Conservation (phyloP, 169 alveolate species). For the Plasmodium gallinaceum region DNA sequence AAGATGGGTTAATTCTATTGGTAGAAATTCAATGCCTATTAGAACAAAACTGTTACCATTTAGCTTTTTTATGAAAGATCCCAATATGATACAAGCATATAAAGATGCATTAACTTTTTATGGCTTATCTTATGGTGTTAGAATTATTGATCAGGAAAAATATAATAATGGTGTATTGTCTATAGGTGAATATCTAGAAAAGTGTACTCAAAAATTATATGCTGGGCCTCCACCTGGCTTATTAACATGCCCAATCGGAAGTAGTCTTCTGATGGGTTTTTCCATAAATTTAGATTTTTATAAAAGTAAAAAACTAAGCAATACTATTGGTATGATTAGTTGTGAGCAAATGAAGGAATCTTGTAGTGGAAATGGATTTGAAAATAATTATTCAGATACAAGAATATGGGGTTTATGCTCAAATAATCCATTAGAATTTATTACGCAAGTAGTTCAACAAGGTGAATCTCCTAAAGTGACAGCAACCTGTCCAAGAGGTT, state of each 20-base stretch:
- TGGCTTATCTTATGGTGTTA: conserved; percentile 72
- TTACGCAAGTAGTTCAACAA: conserved; percentile 83
- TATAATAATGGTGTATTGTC: conserved; percentile 53
- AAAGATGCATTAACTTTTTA: conserved; percentile 71
- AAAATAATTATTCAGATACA: conserved; percentile 76
- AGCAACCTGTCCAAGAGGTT: conserved; percentile 80
- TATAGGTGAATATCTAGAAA: conserved; percentile 76
- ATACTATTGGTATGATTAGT: conserved; percentile 48
- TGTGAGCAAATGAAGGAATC: conserved; percentile 87
- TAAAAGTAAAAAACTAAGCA: conserved; percentile 37
- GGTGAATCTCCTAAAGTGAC: conserved; percentile 76
- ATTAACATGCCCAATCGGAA: conserved; percentile 87
- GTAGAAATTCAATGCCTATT: conserved; percentile 86
- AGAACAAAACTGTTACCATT: conserved; percentile 82
- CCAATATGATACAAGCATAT: conserved; percentile 75
- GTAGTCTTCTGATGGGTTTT: conserved; percentile 86
- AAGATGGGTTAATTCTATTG: conserved; percentile 81
- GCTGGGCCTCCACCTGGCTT: conserved; percentile 88
- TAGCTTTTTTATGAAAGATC: conserved; percentile 74
- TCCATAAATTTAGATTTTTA: conserved; percentile 79
- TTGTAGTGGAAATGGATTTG: conserved; percentile 82
- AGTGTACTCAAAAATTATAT: conserved; percentile 78
- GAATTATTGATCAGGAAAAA: conserved; percentile 48
- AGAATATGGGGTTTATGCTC: conserved; percentile 87
- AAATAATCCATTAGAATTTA: conserved; percentile 80